These are phyloP conservation scores for Gastrodia elata DNA, from an alignment of 106 monocot species.

Conservation along the genomic window DNA sequence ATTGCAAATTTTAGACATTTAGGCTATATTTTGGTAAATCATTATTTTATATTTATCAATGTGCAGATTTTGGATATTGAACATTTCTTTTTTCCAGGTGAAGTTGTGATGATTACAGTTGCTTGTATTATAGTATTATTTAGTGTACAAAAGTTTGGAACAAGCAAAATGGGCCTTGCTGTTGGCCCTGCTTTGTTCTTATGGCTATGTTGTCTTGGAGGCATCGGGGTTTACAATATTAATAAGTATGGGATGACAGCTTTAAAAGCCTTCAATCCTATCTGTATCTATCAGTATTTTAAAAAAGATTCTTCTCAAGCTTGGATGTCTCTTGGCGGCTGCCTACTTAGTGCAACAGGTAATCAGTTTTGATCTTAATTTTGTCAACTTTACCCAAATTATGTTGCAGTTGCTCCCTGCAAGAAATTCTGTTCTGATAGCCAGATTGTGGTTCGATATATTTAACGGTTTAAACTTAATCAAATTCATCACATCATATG, in stretches of 20 bases:
- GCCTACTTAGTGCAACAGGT: constrained; percentile 95
- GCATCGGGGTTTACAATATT: constrained; percentile 83
- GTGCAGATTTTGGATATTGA: neutral
- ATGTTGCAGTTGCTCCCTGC: neutral
- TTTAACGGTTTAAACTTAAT: neutral
- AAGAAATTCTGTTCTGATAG: neutral
- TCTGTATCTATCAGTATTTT: constrained; percentile 73
- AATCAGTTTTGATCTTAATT: neutral
- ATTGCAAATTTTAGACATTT: neutral
- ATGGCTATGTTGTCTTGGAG: constrained; percentile 90
- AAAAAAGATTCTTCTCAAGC: constrained; percentile 61
- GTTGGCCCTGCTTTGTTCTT: constrained; percentile 83
- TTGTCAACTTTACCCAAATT: neutral
- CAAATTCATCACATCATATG: neutral
- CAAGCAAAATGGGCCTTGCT: constrained; percentile 86
- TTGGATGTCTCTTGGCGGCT: constrained; percentile 92
- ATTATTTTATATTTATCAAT: neutral
- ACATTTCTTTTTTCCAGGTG: constrained; percentile 36
- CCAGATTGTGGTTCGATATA: neutral
- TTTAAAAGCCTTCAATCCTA: constrained; percentile 80
- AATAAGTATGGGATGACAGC: constrained; percentile 57
- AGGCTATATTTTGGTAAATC: neutral
- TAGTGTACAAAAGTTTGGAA: constrained; percentile 85
- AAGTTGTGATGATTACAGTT: constrained; percentile 84
- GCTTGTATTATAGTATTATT: constrained; percentile 71